Evolutionary conservation across 306 rosid species (phyloP).

Genomic region (Hylodesmum podocarpum): DNA sequence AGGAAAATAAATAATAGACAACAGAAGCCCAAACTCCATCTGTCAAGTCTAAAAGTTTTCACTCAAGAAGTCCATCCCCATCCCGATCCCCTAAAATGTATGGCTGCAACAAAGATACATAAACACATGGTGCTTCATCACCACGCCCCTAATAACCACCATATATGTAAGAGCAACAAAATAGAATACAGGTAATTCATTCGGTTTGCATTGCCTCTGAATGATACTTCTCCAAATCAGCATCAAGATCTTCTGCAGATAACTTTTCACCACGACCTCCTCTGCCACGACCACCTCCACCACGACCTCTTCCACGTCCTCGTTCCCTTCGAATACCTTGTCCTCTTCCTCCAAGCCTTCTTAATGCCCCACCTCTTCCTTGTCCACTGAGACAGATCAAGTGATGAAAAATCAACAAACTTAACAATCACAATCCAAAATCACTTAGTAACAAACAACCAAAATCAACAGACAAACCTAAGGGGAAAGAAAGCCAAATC

Average conservation of each 20-base stretch:
- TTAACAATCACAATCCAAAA: background rate
- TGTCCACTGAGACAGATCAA: conserved; percentile 57
- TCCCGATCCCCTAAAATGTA: conserved; percentile 41
- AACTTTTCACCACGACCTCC: conserved; percentile 67
- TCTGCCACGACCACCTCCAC: conserved; percentile 47
- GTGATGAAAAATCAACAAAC: background rate
- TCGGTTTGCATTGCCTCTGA: conserved; percentile 80
- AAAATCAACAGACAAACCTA: background rate
- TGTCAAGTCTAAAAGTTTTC: conserved; percentile 50
- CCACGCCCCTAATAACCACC: conserved; percentile 49
- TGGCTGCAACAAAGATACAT: conserved; percentile 54
- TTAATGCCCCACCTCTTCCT: conserved; percentile 57
- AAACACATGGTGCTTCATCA: conserved; percentile 46
- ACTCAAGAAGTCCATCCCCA: conserved; percentile 46
- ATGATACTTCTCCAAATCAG: conserved; percentile 95
- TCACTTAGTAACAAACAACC: too few species aligned
- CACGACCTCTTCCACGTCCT: conserved; percentile 64
- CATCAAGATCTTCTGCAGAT: conserved; percentile 94
- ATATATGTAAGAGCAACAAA: conserved; percentile 49
- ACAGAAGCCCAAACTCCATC: conserved; percentile 57
- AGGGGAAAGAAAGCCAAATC: background rate
- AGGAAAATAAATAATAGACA: conserved; percentile 46
- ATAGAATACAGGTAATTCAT: conserved; percentile 36
- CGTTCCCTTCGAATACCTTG: conserved; percentile 42
- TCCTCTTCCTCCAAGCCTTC: conserved; percentile 57